A percentile compares a stretch with the other conserved stretches of the same genome.
Evolutionary conservation across 495 filamentous ascomycete genomes (phyloP).

Genomic region (Lophiostoma macrostomum): DNA sequence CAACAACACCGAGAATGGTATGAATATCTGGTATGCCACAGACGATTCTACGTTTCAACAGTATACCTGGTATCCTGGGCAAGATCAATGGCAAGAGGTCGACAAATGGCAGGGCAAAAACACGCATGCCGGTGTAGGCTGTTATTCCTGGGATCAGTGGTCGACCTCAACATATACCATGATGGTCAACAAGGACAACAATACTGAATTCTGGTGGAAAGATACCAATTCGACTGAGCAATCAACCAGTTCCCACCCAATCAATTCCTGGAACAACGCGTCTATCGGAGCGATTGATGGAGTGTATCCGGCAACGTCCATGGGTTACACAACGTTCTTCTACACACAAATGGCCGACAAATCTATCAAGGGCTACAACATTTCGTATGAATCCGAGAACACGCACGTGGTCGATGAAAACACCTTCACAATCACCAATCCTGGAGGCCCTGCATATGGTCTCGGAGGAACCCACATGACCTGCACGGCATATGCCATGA

Average conservation of each 20-base stretch:
- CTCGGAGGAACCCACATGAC: constrained; percentile 33
- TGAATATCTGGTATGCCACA: constrained; percentile 40
- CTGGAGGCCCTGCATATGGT: constrained; percentile 14
- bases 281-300: constrained; percentile 11
- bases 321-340: constrained; percentile 37
- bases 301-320: constrained; percentile 23
- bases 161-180: constrained; percentile 28
- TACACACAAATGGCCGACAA: constrained; percentile 28
- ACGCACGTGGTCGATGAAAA: constrained; percentile 19
- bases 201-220: constrained; percentile 32
- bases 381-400: constrained; percentile 32
- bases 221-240: constrained; percentile 28
- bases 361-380: constrained; percentile 30
- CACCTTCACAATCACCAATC: constrained; percentile 19
- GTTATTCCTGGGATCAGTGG: constrained; percentile 30
- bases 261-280: constrained; percentile 31
- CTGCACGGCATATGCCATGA: constrained; percentile 21
- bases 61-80: constrained; percentile 36
- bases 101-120: constrained; percentile 34
- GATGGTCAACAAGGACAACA: constrained; percentile 27
- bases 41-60: constrained; percentile 39
- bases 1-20: constrained; percentile 15
- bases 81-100: constrained; percentile 29
- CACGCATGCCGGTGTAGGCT: constrained; percentile 40
- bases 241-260: constrained; percentile 11